phyloP scores from a whole-genome alignment of 129 eudicot genomes.

The Pseudognaphalium luteoalbum region DNA sequence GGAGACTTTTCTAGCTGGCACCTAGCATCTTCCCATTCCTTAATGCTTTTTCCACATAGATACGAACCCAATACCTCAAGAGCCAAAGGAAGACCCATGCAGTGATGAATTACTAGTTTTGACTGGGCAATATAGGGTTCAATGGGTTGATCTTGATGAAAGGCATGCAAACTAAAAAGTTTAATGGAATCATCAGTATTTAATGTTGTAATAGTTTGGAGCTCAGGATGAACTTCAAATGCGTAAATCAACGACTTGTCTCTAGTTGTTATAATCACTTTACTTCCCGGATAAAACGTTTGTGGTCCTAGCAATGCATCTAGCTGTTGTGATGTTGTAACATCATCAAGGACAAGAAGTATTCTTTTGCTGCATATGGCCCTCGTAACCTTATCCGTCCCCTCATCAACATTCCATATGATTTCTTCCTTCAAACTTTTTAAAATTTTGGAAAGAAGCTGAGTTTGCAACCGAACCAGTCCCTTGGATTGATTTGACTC shows the following conservation, averaged over 20 bases:
- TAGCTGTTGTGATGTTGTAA: conserved; percentile 17
- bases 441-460: neutral
- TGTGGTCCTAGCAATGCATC: conserved; percentile 1
- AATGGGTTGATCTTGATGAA: conserved; percentile 13
- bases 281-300: conserved; percentile 23
- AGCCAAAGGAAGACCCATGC: conserved; percentile 44
- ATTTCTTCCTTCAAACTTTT: neutral
- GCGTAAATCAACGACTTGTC: conserved; percentile 6
- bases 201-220: neutral
- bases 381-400: neutral
- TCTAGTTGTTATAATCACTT: conserved; percentile 32
- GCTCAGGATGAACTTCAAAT: conserved; percentile 16
- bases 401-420: conserved; percentile 22
- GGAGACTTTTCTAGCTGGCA: conserved; percentile 25
- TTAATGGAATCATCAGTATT: neutral
- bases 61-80: conserved; percentile 22
- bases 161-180: conserved; percentile 38
- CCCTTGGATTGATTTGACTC: neutral
- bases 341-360: conserved; percentile 28
- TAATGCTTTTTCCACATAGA: conserved; percentile 11
- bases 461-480: neutral
- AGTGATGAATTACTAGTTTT: conserved; percentile 11
- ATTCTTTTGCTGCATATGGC: conserved; percentile 7
- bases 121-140: conserved; percentile 12
- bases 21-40: conserved; percentile 26